Base-by-base conservation (phyloP, 2,329 filamentous ascomycete genomes). In the Phialocephala subalpina region DNA sequence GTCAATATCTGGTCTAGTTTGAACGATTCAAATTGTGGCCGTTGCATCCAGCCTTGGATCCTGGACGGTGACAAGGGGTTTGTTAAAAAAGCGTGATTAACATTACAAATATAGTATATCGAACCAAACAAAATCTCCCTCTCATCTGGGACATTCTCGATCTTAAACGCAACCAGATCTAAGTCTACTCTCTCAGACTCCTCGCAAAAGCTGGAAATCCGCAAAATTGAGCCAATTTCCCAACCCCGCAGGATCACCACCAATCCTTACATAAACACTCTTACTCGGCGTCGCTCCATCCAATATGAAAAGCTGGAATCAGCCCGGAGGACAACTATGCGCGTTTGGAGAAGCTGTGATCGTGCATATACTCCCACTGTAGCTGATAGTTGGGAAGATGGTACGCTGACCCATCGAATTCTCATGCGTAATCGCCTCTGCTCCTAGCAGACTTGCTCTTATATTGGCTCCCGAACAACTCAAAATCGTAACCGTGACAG, bases 371-470 rank as follows among this genome's bases (percentile, higher is more conserved):
- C 29, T 61, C 6, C 69, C 69, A n/a, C 20, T 40, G 27, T 67
- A 70, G 14, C 45, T 33, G 25, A 89, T 75, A 0, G 77, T 79
- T 0, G 88, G 88, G 79, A 90, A 88, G 59, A 90, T 76, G 0
- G 87, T 90, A 22, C 89, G 82, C 42, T 86, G 86, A n/a, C 89
- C 89, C 86, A 92, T 90, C 25, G 84, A 87, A 77, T 90, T 87
- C 33, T 89, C 89, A 76, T 87, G 84, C 0, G 85, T 87, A 70
- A 79, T 84, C 20, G 80, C 78, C 59, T 86, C 78, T 1, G 73
- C 74, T 14, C 80, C 82, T 56, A 72, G 56, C 62, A 72, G 67
- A 12, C 70, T 71, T 6, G 70, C 63, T 3, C 63, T 58, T n/a
- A 71, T 67, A 16, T n/a, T 58, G 16, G 62, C 65, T 16, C 64